Evolutionary conservation across 164 flowering plant species (phyloP), one percentile per base, ranked within the genome.

Genomic region (Chimonanthus salicifolius): DNA sequence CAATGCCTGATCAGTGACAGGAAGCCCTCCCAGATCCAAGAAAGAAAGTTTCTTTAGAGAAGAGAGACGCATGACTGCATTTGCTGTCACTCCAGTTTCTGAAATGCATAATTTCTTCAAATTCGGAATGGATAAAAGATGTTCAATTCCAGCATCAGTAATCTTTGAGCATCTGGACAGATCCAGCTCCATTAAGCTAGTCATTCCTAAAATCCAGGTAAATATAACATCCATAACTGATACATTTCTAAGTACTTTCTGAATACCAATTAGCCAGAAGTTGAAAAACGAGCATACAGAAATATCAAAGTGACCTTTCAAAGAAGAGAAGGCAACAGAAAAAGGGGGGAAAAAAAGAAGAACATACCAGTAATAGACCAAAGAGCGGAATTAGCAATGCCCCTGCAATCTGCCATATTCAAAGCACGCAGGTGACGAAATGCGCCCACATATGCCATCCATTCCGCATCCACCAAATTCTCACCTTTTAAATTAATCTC

Each of bases 11-110:
- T 95, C 97, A 71, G 91, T 89, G 64, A 90, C 91, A 71, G 91
- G 94, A 63, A 95, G 81, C 63, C 98, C 99, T 75, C 99, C 99
- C 83, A 95, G 81, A 81, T 92, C 97, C 82, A 95, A 83, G 47
- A 81, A 47, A 58, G 81, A 80, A 75, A 95, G 76, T 58, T 85
- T 81, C 51, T 51, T 74, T 60, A 95, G 89, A n/a, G 91, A 83
- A 74, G 92, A 77, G 11, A 95, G 87, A 63, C 78, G 84, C 15
- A 47, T 69, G 69, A 93, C 75, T 13, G 91, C 99, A 66, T 81
- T 75, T 15, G 85, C 85, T 5, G 90, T 88, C 5, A 93, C 72
- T 47, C 89, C 84, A 46, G 99, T 93, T 83, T 88, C 87, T 64
- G 99, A 78, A 71, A 95, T 65, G 77, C 79, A 77, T 69, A 95